Conservation (phyloP, 2,329 filamentous ascomycete species). For the Alternaria brassicicola region DNA sequence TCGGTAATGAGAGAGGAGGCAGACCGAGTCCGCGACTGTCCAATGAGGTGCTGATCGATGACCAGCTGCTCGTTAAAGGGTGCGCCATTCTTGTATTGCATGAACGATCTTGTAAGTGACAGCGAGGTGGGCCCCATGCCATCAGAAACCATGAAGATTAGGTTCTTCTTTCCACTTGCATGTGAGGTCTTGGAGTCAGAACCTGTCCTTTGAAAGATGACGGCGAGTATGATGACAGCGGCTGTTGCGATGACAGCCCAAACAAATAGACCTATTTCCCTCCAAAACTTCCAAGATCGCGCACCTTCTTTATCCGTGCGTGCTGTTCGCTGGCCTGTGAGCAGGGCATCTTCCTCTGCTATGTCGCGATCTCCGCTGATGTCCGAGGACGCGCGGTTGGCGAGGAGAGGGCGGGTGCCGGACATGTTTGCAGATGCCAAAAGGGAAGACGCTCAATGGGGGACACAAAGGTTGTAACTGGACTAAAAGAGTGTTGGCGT, state of each 20-base stretch:
- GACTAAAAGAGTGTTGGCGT: constrained; percentile 16
- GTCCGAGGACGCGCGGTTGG: constrained; percentile 62
- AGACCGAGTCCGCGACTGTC: constrained; percentile 84
- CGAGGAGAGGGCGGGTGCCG: constrained; percentile 60
- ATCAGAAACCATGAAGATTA: constrained; percentile 99
- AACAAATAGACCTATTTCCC: constrained; percentile 76
- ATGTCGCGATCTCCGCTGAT: constrained; percentile 61
- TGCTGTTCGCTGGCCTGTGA: constrained; percentile 59
- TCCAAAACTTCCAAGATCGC: constrained; percentile 64
- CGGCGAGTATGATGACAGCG: constrained; percentile 77
- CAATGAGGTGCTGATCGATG: constrained; percentile 88
- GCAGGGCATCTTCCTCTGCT: constrained; percentile 67
- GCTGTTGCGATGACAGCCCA: constrained; percentile 86
- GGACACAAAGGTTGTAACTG: not conserved
- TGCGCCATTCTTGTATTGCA: constrained; percentile 76
- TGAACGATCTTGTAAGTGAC: constrained; percentile 82
- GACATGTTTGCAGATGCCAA: constrained; percentile 39
- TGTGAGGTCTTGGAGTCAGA: constrained; percentile 35
- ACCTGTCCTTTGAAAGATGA: constrained; percentile 72
- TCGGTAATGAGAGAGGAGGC: constrained; percentile 88
- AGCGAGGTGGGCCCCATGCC: constrained; percentile 96
- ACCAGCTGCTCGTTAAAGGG: constrained; percentile 75
- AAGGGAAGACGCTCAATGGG: not conserved
- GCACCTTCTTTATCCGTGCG: constrained; percentile 30
- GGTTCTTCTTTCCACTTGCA: constrained; percentile 76